A percentile compares a stretch with the other conserved stretches of the same genome.
Evolutionary conservation across 2,329 filamentous ascomycete species (phyloP).

Genomic region (Colletotrichum higginsianum): DNA sequence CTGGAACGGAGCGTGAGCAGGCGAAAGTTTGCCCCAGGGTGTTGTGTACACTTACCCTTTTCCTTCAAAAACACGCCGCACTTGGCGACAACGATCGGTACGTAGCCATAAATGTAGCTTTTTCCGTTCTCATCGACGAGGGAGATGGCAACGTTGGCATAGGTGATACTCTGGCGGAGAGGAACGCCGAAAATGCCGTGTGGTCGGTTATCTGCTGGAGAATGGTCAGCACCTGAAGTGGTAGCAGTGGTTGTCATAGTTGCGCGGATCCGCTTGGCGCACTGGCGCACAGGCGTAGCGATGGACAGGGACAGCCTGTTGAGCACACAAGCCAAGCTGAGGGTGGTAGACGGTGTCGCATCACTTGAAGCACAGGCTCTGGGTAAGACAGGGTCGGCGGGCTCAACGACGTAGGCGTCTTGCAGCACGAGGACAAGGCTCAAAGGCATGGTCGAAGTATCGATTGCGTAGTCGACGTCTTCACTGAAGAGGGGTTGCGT

Average conservation of each 20-base stretch:
- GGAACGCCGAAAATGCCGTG: conserved; percentile 95
- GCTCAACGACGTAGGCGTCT: conserved; percentile 33
- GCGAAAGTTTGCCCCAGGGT: neutral
- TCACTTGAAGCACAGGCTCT: conserved; percentile 42
- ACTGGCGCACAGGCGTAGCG: conserved; percentile 36
- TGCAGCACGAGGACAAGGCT: conserved; percentile 32
- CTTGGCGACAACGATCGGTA: conserved; percentile 98
- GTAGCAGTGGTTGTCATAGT: conserved; percentile 31
- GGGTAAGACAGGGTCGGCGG: neutral
- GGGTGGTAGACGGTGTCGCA: conserved; percentile 32
- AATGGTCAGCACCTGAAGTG: conserved; percentile 44
- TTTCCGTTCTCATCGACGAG: conserved; percentile 92
- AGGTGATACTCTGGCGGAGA: conserved; percentile 93
- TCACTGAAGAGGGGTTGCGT: conserved; percentile 41
- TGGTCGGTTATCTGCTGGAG: conserved; percentile 60
- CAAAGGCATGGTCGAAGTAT: conserved; percentile 32
- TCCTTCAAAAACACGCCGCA: conserved; percentile 98
- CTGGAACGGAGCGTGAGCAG: conserved; percentile 64
- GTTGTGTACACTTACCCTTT: conserved; percentile 77
- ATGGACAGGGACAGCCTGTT: conserved; percentile 40
- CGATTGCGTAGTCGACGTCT: conserved; percentile 37
- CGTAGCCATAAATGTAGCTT: conserved; percentile 98
- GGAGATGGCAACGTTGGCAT: conserved; percentile 98
- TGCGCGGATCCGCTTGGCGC: conserved; percentile 36
- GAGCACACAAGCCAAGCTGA: conserved; percentile 12